phyloP scores from a whole-genome alignment of 495 filamentous ascomycete genomes.

The Hypoxylon perforatum region DNA sequence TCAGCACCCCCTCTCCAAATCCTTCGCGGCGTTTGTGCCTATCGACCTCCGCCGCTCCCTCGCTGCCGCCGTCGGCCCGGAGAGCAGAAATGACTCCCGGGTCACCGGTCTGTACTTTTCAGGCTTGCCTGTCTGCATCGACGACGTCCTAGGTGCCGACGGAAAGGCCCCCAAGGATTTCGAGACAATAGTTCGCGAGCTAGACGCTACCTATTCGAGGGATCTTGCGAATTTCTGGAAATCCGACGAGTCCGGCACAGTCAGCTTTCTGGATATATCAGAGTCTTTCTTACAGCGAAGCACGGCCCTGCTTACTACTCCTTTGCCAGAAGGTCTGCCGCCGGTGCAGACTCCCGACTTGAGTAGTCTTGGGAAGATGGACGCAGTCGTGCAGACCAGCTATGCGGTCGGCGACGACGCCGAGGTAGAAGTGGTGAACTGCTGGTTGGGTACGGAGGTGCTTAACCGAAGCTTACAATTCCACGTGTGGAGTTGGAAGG shows the following conservation, averaged over 20 bases:
- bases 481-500: slow-evolving; percentile 42
- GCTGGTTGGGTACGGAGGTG: slow-evolving; percentile 42
- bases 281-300: slow-evolving; percentile 25
- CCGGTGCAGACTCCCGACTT: slow-evolving; percentile 36
- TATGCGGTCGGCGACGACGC: slow-evolving; percentile 7
- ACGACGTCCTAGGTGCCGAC: slow-evolving; percentile 6
- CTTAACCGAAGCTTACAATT: slow-evolving; percentile 23
- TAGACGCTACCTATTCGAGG: slow-evolving; percentile 13
- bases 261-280: slow-evolving; percentile 14
- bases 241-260: background rate
- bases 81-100: slow-evolving; percentile 3
- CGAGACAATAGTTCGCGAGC: slow-evolving; percentile 14
- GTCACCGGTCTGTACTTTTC: slow-evolving; percentile 29
- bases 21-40: slow-evolving; percentile 31
- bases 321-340: slow-evolving; percentile 11
- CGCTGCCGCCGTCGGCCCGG: background rate
- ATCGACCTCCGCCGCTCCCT: slow-evolving; percentile 34
- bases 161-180: slow-evolving; percentile 15
- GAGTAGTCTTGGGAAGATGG: slow-evolving; percentile 41
- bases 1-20: slow-evolving; percentile 13
- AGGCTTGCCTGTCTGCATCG: slow-evolving; percentile 39
- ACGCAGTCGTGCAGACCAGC: slow-evolving; percentile 19
- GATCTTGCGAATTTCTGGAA: slow-evolving; percentile 3
- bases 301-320: slow-evolving; percentile 19
- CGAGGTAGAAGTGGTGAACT: slow-evolving; percentile 35